Conservation (phyloP, 352 stramenopile genomes). For the Aphanomyces invadans region DNA sequence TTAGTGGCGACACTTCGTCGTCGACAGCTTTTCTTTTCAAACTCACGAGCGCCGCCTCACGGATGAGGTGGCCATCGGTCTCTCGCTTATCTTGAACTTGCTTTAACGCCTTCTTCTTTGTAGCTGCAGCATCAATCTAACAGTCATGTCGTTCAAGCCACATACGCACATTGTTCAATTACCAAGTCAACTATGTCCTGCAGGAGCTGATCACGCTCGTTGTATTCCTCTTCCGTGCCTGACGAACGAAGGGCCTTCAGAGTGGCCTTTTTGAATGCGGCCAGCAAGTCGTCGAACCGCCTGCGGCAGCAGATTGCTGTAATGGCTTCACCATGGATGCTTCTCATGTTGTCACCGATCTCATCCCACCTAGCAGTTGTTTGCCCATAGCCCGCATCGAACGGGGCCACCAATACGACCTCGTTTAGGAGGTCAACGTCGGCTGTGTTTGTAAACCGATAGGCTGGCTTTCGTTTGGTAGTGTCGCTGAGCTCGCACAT, state of each 20-base stretch:
- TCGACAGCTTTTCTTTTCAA: not conserved
- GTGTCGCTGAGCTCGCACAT: not conserved
- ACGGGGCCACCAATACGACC: not conserved
- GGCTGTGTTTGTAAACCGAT: not conserved
- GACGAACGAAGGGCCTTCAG: not conserved
- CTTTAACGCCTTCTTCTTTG: not conserved
- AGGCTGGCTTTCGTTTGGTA: not conserved
- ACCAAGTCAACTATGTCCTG: slow-evolving; percentile 11
- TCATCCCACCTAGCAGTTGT: not conserved
- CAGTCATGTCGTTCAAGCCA: not conserved
- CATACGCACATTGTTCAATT: not conserved
- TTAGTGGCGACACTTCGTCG: not conserved
- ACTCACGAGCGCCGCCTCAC: not conserved
- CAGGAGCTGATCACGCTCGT: not conserved
- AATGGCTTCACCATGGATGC: not conserved
- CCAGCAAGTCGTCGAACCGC: slow-evolving; percentile 7
- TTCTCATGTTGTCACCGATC: not conserved
- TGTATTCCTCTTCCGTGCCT: slow-evolving; percentile 2
- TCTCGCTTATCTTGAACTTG: not conserved
- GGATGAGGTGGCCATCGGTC: not conserved
- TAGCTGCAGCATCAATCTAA: not conserved
- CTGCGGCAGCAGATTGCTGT: not conserved
- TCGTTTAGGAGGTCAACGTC: slow-evolving; percentile 2
- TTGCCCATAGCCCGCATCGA: not conserved
- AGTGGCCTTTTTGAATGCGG: not conserved